phyloP scores from a whole-genome alignment of 2,329 filamentous ascomycete genomes.

The Purpureocillium lavendulum region DNA sequence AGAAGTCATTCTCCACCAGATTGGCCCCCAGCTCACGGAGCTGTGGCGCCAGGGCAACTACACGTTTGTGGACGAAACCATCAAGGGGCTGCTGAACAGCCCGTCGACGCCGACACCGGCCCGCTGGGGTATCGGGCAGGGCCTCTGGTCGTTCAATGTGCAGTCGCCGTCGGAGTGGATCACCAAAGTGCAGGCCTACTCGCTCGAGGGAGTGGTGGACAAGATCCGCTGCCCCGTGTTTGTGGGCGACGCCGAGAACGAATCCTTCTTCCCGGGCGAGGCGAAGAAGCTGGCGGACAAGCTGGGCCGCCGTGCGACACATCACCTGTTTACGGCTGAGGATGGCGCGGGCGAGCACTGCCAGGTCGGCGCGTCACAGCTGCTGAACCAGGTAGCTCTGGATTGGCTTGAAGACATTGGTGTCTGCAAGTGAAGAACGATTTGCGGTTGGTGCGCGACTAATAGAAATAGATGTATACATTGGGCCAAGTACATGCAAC shows the following conservation, averaged over 20 bases:
- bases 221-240: slow-evolving; percentile 13
- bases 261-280: slow-evolving; percentile 5
- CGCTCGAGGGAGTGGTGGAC: slow-evolving; percentile 7
- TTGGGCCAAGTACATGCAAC: too few relatives aligned
- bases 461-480: too few relatives aligned
- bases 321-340: background rate
- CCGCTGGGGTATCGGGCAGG: slow-evolving; percentile 14
- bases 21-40: slow-evolving; percentile 5
- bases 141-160: slow-evolving; percentile 15
- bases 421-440: too few relatives aligned
- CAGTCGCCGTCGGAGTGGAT: slow-evolving; percentile 11
- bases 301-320: slow-evolving; percentile 4
- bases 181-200: slow-evolving; percentile 9
- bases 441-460: too few relatives aligned
- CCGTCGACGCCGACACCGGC: background rate
- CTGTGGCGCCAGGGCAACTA: slow-evolving; percentile 9
- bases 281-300: slow-evolving; percentile 1
- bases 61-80: slow-evolving; percentile 8
- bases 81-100: slow-evolving; percentile 1
- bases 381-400: background rate
- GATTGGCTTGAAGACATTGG: background rate
- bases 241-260: slow-evolving; percentile 10
- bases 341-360: background rate
- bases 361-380: background rate
- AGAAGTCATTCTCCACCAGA: slow-evolving; percentile 4